Evolutionary conservation across 2,329 filamentous ascomycete genomes (phyloP), one percentile per base, ranked within the genome.

Genomic region (Neonectria magnoliae): DNA sequence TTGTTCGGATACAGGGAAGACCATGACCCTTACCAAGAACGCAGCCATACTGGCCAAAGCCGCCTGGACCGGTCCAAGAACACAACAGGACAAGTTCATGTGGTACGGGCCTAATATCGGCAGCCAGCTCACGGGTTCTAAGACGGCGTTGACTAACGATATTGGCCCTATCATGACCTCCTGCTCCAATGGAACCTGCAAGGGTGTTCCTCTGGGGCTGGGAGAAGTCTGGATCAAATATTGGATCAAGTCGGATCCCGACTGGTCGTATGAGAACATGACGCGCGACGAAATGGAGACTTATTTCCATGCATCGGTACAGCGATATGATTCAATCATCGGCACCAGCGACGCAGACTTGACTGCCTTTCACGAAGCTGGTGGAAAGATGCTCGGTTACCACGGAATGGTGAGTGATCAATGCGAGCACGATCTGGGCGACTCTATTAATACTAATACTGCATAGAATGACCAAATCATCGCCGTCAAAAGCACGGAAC

Each of bases 21-120:
- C 38, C 3, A 57, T 64, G 8, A 38, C 42, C 2, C 56, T 68
- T n/a, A 59, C 55, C 11, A 7, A 54, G 4, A 45, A 57, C 1
- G 64, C 61, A 14, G 66, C 61, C 1, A 48, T 31, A 2, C 38
- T 68, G 1, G 61, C 64, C 25, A 56, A 65, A 13, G 55, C 51
- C 5, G 33, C 58, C 2, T 68, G 62, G 61, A 14, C 47, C 5
- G 67, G 67, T 0, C 57, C 57, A 22, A 36, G 27, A 13, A 59
- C 47, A 4, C 22, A 38, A 5, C 14, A 27, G 5, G 57, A 38
- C 2, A 36, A 45, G 27, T 47, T 52, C 36, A 53, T 60, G 29
- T 60, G 57, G 57, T 60, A 60, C 11, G 57, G 57, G 1, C 20
- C 38, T 6, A 60, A 60, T 11, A 45, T 47, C 16, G 57, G 57